Evolutionary conservation across 2,329 filamentous ascomycete genomes (phyloP).

Genomic region (Stylonectria norvegica): DNA sequence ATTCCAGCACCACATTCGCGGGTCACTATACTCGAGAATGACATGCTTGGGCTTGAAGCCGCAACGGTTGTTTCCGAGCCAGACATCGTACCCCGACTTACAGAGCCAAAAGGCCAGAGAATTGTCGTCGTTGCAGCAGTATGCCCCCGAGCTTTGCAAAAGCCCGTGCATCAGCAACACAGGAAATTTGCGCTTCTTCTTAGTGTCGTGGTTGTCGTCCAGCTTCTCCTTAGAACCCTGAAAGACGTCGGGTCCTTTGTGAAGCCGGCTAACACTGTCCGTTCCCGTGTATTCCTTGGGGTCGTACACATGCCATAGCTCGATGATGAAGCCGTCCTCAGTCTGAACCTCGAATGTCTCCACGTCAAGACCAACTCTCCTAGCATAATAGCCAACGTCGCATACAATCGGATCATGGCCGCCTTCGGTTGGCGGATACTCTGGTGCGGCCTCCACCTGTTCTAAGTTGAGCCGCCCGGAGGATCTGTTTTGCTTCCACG

Average conservation of each 20-base stretch:
- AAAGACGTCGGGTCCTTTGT: conserved; percentile 60
- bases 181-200: conserved; percentile 63
- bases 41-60: conserved; percentile 77
- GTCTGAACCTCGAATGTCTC: conserved; percentile 84
- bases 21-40: conserved; percentile 67
- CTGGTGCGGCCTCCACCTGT: conserved; percentile 43
- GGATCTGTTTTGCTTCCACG: conserved; percentile 56
- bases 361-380: conserved; percentile 80
- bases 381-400: conserved; percentile 81
- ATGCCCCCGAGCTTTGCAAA: conserved; percentile 82
- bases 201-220: conserved; percentile 34
- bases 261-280: conserved; percentile 47
- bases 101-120: conserved; percentile 89
- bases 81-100: conserved; percentile 91
- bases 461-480: conserved; percentile 39
- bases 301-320: conserved; percentile 86
- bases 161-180: conserved; percentile 85
- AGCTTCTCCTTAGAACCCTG: conserved; percentile 36
- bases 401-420: conserved; percentile 75
- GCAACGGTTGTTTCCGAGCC: conserved; percentile 91
- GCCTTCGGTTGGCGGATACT: conserved; percentile 74
- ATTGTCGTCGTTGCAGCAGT: conserved; percentile 85
- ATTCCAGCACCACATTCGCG: conserved; percentile 96
- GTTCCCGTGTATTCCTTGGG: conserved; percentile 66
- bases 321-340: conserved; percentile 88